Conservation (phyloP, 179 eudicot species). For the Actinidia polygama region DNA sequence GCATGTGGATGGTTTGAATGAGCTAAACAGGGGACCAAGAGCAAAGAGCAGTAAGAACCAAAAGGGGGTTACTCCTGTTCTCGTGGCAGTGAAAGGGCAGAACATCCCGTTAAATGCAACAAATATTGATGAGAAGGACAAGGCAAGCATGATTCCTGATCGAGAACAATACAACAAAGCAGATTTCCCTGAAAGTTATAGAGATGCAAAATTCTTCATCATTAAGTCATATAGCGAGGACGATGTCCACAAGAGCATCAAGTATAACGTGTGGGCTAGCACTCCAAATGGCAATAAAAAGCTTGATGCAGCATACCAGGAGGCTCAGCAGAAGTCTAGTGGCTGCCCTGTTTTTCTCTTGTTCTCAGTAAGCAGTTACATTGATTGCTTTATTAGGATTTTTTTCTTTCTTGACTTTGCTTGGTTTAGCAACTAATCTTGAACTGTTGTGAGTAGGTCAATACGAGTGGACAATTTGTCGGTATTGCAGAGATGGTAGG, state of each 20-base stretch:
- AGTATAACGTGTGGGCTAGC: constrained; percentile 87
- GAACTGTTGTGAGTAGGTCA: constrained; percentile 51
- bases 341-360: constrained; percentile 82
- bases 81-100: constrained; percentile 68
- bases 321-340: constrained; percentile 62
- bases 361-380: constrained; percentile 62
- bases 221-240: constrained; percentile 93
- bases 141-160: constrained; percentile 38
- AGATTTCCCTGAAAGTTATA: constrained; percentile 68
- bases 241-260: constrained; percentile 91
- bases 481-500: constrained; percentile 92
- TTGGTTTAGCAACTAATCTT: background rate
- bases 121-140: constrained; percentile 44
- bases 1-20: constrained; percentile 62
- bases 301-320: constrained; percentile 80
- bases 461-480: constrained; percentile 94
- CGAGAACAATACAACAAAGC: constrained; percentile 65
- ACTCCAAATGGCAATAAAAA: constrained; percentile 91
- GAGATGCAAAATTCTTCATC: constrained; percentile 74
- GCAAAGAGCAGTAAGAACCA: constrained; percentile 47
- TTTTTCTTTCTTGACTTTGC: background rate
- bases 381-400: background rate
- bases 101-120: constrained; percentile 39
- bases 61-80: constrained; percentile 46
- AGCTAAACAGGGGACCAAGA: constrained; percentile 83